Evolutionary conservation across 306 rosid genomes (phyloP), one percentile per base, ranked within the genome.

Genomic region (Malus asiatica): DNA sequence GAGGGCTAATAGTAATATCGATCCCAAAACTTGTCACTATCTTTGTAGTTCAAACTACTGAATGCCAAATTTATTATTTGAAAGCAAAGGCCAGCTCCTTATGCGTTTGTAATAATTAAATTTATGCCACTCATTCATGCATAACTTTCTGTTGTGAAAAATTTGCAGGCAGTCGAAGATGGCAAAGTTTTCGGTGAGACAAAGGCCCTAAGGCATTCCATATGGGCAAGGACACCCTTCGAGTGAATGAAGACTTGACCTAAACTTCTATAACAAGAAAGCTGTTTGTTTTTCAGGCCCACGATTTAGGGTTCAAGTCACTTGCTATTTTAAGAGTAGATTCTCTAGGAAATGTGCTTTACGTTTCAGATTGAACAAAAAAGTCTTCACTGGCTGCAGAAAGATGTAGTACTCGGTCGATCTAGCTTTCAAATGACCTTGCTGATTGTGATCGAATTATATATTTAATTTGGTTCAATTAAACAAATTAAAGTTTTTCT

Each of bases 341-440:
- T 88, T 80, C 80, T 66, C 87, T 84, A 73, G 84, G 90, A 87
- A 90, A 86, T 88, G 86, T 82, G 42, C 72, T 42, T 68, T 73
- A n/a, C 66, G 62, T 16, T 68, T 52, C 68, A 42, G 40, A 45
- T 35, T 45, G 45, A 64, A 38, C n/a, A 57, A 69, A 57, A 65
- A 48, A 15, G 78, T 73, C 75, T 78, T 64, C 53, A 67, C 66
- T 77, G 75, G 77, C 73, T 5, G 55, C 8, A 73, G 35, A 70
- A 65, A 78, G 68, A 78, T 57, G 66, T 13, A 76, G 12, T 61
- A 14, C 53, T 4, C 53, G 19, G 15, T 48, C 53, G 53, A 48
- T 48, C 53, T 32, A 65, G 71, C 78, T 75, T 75, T 66, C 61
- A 68, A 68, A 67, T 40, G 59, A 15, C 42, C 30, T 67, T 40